These are phyloP conservation scores for Trichothecium roseum DNA, from an alignment of 2,329 filamentous ascomycete genomes.

Conservation along the genomic window DNA sequence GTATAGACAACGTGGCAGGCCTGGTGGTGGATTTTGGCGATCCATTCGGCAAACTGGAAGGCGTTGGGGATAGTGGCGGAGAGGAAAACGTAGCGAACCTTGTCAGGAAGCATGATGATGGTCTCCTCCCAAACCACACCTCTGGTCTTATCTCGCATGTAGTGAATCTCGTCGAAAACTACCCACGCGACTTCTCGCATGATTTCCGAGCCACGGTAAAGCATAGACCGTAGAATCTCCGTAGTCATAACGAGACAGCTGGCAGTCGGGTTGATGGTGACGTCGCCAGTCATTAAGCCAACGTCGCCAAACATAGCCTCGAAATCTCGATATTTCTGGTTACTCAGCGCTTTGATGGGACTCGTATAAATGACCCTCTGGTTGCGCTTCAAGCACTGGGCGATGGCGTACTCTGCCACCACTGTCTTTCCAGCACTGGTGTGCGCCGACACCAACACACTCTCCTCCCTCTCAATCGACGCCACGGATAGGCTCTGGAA, in stretches of 20 bases:
- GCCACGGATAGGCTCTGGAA: slow-evolving; percentile 94
- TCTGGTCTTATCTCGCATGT: slow-evolving; percentile 86
- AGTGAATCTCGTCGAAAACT: slow-evolving; percentile 96
- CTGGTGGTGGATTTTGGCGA: slow-evolving; percentile 93
- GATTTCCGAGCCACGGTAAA: slow-evolving; percentile 96
- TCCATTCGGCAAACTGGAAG: slow-evolving; percentile 99
- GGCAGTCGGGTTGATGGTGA: slow-evolving; percentile 97
- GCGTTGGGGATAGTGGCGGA: slow-evolving; percentile 98
- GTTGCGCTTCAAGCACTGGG: slow-evolving; percentile 93
- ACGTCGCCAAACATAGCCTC: slow-evolving; percentile 92
- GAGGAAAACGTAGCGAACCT: slow-evolving; percentile 96
- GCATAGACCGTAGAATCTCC: slow-evolving; percentile 96
- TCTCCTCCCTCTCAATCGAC: slow-evolving; percentile 93
- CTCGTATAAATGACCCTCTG: slow-evolving; percentile 98
- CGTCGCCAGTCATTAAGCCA: slow-evolving; percentile 96
- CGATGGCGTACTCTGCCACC: slow-evolving; percentile 95
- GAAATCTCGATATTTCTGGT: slow-evolving; percentile 98
- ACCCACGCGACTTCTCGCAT: slow-evolving; percentile 99
- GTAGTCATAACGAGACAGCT: slow-evolving; percentile 99
- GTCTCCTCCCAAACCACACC: slow-evolving; percentile 99
- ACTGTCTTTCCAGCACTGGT: slow-evolving; percentile 98
- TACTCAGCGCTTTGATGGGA: slow-evolving; percentile 96
- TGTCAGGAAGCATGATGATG: slow-evolving; percentile 94
- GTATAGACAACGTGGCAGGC: slow-evolving; percentile 99
- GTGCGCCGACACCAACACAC: slow-evolving; percentile 91